Percentiles rank a stretch among this genome's conserved stretches.
Evolutionary conservation across 2,329 filamentous ascomycete genomes (phyloP).

Genomic region (Colletotrichum higginsianum): DNA sequence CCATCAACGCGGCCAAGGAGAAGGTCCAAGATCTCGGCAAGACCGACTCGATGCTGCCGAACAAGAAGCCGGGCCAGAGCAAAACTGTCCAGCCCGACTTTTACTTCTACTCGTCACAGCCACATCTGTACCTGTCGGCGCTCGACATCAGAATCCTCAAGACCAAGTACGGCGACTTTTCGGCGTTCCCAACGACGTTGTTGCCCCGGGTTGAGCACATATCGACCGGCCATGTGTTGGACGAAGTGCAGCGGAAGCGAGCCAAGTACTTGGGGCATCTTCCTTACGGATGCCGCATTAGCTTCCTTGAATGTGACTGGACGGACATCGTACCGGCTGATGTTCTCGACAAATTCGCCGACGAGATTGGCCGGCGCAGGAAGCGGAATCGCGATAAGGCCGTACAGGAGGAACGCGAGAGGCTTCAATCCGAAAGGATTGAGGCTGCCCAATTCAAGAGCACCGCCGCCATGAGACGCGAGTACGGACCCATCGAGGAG

Average conservation of each 20-base stretch:
- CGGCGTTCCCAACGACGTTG: constrained; percentile 86
- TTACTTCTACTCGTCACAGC: constrained; percentile 89
- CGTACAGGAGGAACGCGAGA: constrained; percentile 87
- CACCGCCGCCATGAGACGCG: constrained; percentile 57
- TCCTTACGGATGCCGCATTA: constrained; percentile 91
- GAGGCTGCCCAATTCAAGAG: constrained; percentile 79
- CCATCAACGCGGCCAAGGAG: constrained; percentile 82
- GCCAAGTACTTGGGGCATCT: constrained; percentile 91
- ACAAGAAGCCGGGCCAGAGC: constrained; percentile 27
- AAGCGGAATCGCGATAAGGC: constrained; percentile 88
- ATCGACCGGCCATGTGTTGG: constrained; percentile 88
- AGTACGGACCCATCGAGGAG: constrained; percentile 57
- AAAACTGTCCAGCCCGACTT: constrained; percentile 66
- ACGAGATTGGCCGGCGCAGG: constrained; percentile 82
- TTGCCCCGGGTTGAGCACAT: constrained; percentile 91
- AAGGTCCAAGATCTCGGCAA: constrained; percentile 69
- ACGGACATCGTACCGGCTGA: constrained; percentile 86
- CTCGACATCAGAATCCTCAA: constrained; percentile 94
- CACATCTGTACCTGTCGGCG: constrained; percentile 91
- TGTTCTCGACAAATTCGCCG: constrained; percentile 81
- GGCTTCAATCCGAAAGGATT: constrained; percentile 84
- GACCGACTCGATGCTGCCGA: constrained; percentile 45
- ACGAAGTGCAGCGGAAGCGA: constrained; percentile 86
- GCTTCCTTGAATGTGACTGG: constrained; percentile 95
- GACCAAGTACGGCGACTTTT: constrained; percentile 87